A percentile compares a stretch with the other conserved stretches of the same genome.
Conservation (phyloP, 2,329 filamentous ascomycete genomes). For the Diaporthe vaccinii region DNA sequence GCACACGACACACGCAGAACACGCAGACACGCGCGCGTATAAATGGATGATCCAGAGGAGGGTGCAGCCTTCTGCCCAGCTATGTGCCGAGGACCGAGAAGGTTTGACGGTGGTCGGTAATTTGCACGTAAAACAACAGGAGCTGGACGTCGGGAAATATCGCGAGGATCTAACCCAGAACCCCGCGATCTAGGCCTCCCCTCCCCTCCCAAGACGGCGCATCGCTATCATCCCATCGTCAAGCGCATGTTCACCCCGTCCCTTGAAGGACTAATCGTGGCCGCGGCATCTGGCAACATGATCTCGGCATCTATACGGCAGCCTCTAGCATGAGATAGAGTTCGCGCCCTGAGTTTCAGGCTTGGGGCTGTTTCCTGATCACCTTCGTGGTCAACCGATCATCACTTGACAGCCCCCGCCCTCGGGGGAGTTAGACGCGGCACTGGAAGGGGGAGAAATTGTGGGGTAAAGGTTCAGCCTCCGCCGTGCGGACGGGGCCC, state of each 20-base stretch:
- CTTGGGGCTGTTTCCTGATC: not conserved
- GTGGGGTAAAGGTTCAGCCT: conserved; percentile 27
- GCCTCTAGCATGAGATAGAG: not conserved
- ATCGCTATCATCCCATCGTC: conserved; percentile 1
- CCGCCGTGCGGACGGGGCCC: not conserved
- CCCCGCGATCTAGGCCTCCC: conserved; percentile 5
- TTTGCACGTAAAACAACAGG: not conserved
- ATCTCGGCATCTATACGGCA: conserved; percentile 17
- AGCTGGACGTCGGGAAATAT: conserved; percentile 11
- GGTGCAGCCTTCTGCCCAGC: not conserved
- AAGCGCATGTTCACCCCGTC: not conserved
- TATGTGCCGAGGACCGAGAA: conserved; percentile 26
- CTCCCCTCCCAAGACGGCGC: not conserved
- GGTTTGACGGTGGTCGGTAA: not conserved
- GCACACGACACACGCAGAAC: not conserved
- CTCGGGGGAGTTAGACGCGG: not conserved
- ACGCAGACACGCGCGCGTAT: conserved; percentile 11
- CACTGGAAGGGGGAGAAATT: conserved; percentile 18
- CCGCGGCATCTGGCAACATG: conserved; percentile 4
- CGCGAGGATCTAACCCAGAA: conserved; percentile 1
- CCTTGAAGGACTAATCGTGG: not conserved
- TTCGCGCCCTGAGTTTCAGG: conserved; percentile 10
- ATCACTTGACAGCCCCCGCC: conserved; percentile 16
- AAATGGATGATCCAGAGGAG: not conserved
- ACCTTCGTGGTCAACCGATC: conserved; percentile 5